These are phyloP conservation scores for Grosmannia huntii DNA, from an alignment of 2,329 filamentous ascomycete genomes.

Conservation along the genomic window DNA sequence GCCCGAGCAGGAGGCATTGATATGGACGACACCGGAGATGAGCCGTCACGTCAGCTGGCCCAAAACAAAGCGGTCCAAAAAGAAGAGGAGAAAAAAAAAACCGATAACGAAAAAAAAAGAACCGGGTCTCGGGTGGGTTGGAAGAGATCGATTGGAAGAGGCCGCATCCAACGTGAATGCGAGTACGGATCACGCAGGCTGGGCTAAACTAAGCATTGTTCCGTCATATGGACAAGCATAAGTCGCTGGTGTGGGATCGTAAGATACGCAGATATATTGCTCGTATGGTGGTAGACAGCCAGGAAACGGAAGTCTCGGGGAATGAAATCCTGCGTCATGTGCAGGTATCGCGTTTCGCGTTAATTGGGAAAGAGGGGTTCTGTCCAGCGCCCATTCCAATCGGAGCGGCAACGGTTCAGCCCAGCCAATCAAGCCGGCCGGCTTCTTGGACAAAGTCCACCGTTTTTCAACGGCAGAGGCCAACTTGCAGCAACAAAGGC, in stretches of 20 bases:
- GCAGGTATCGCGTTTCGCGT: neutral
- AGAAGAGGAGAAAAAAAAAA: neutral
- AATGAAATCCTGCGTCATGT: neutral
- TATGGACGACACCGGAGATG: neutral
- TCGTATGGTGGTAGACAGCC: neutral
- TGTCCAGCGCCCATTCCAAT: neutral
- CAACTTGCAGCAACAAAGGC: neutral
- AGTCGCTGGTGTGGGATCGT: neutral
- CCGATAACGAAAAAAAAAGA: neutral
- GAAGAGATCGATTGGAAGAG: neutral
- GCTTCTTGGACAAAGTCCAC: neutral
- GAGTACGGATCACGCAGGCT: neutral
- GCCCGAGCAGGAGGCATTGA: conserved; percentile 3
- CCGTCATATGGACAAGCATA: neutral
- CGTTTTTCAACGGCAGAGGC: neutral
- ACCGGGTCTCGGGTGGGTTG: neutral
- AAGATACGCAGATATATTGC: neutral
- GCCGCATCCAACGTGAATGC: neutral
- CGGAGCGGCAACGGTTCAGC: neutral
- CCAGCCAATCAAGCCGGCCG: neutral
- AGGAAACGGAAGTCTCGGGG: neutral
- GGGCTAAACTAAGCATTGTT: neutral
- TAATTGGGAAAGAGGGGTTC: neutral
- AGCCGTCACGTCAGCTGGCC: neutral
- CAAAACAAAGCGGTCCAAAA: neutral